Evolutionary conservation across 768 basidiomycete genomes (phyloP).

Genomic region (Macrolepiota fuliginosa): DNA sequence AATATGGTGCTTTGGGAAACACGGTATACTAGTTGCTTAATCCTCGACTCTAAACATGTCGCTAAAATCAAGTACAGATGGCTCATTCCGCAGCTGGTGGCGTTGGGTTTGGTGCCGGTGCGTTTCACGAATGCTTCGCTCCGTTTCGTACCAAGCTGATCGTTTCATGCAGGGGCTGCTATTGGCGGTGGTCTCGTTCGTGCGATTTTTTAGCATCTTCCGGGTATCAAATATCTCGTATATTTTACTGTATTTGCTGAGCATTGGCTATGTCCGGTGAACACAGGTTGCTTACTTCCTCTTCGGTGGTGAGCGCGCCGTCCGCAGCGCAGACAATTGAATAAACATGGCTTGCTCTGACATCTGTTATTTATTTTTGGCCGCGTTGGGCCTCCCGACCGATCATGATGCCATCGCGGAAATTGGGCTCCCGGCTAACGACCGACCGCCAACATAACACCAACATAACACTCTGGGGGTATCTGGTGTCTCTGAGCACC

Average conservation of each 20-base stretch:
- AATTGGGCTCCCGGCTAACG: too few relatives aligned
- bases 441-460: too few relatives aligned
- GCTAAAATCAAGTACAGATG: conserved; percentile 32
- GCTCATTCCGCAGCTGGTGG: conserved; percentile 66
- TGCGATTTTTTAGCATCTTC: conserved; percentile 27
- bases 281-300: background rate
- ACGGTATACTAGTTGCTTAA: conserved; percentile 38
- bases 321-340: background rate
- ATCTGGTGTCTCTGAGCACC: too few relatives aligned
- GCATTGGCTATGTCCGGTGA: background rate
- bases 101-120: conserved; percentile 75
- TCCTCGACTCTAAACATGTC: background rate
- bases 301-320: too few relatives aligned
- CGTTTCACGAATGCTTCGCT: conserved; percentile 19
- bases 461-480: too few relatives aligned
- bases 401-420: too few relatives aligned
- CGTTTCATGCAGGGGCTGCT: conserved; percentile 25
- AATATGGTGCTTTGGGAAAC: conserved; percentile 53
- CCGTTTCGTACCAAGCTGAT: background rate
- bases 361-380: too few relatives aligned
- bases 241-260: background rate
- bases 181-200: conserved; percentile 32
- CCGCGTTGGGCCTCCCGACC: too few relatives aligned
- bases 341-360: too few relatives aligned
- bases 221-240: conserved; percentile 1